phyloP scores from a whole-genome alignment of 73 alveolate species.

The Paramecium biaurelia region DNA sequence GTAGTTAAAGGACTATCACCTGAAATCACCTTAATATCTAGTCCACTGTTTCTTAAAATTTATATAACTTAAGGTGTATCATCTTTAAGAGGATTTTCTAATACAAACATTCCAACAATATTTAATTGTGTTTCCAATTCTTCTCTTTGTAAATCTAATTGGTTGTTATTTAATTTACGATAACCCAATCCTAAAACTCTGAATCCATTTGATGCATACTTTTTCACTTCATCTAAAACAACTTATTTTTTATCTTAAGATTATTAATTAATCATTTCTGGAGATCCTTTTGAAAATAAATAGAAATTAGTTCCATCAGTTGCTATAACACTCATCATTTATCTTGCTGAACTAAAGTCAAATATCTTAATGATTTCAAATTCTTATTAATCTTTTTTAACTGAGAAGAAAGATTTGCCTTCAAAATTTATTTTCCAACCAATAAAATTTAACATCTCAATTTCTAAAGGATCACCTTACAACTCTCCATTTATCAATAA shows the following conservation, averaged over 20 bases:
- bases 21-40: constrained; percentile 57
- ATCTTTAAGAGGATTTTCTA: constrained; percentile 54
- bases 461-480: neutral
- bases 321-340: constrained; percentile 54
- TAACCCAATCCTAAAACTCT: constrained; percentile 54
- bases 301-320: neutral
- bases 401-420: neutral
- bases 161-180: neutral
- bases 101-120: constrained; percentile 55
- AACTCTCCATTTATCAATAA: neutral
- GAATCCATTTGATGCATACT: constrained; percentile 48
- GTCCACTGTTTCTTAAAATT: constrained; percentile 22
- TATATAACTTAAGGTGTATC: constrained; percentile 51
- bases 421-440: constrained; percentile 39
- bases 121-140: constrained; percentile 53
- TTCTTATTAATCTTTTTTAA: neutral
- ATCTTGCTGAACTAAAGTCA: constrained; percentile 49
- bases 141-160: neutral
- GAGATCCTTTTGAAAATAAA: constrained; percentile 52
- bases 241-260: neutral
- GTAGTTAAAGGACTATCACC: constrained; percentile 66
- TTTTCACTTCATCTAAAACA: neutral
- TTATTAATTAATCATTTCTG: constrained; percentile 17
- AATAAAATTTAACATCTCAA: neutral
- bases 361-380: neutral